phyloP scores from a whole-genome alignment of 2,329 filamentous ascomycete genomes.

The Corniculantispora saksenae region DNA sequence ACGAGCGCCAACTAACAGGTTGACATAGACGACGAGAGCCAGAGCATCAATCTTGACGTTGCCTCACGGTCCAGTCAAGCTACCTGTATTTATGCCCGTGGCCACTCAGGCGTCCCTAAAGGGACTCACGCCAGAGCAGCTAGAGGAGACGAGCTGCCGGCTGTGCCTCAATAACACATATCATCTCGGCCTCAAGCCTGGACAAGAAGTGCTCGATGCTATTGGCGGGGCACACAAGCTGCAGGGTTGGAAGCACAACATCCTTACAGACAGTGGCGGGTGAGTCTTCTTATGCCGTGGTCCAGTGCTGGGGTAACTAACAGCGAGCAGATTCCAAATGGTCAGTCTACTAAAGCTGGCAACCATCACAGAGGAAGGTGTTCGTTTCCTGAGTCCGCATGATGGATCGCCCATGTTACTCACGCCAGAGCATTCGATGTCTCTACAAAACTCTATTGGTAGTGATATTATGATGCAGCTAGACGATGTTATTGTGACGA shows the following conservation, averaged over 20 bases:
- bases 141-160: slow-evolving; percentile 85
- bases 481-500: slow-evolving; percentile 96
- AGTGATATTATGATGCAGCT: slow-evolving; percentile 99
- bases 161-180: slow-evolving; percentile 98
- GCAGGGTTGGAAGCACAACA: slow-evolving; percentile 93
- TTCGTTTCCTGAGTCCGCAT: slow-evolving; percentile 93
- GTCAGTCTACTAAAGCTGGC: slow-evolving; percentile 92
- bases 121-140: slow-evolving; percentile 86
- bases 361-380: slow-evolving; percentile 91
- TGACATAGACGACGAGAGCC: slow-evolving; percentile 80
- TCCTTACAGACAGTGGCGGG: slow-evolving; percentile 81
- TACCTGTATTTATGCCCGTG: slow-evolving; percentile 98
- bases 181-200: slow-evolving; percentile 91
- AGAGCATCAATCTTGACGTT: slow-evolving; percentile 84
- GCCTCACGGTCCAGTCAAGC: slow-evolving; percentile 85
- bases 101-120: slow-evolving; percentile 96
- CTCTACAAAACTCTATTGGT: slow-evolving; percentile 93
- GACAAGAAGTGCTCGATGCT: slow-evolving; percentile 82
- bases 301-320: not conserved
- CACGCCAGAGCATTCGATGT: slow-evolving; percentile 95
- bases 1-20: slow-evolving; percentile 7
- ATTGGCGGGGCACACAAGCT: slow-evolving; percentile 92
- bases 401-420: slow-evolving; percentile 95
- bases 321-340: slow-evolving; percentile 87
- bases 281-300: slow-evolving; percentile 37